A percentile compares a stretch with the other conserved stretches of the same genome.
phyloP scores from a whole-genome alignment of 2,329 filamentous ascomycete genomes.

The Fusarium devonianum region DNA sequence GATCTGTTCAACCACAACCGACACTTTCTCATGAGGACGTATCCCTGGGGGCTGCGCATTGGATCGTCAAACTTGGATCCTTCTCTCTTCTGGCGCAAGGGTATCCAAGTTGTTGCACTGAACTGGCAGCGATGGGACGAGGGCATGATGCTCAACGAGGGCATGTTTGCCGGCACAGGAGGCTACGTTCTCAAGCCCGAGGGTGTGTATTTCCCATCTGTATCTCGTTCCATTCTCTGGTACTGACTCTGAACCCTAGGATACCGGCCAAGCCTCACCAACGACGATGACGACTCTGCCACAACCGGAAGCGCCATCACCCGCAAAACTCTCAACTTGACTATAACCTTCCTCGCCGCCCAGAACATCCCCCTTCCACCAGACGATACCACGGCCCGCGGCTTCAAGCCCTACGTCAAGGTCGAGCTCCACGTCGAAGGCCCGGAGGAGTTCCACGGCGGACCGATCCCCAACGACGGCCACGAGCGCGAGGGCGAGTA shows the following conservation, averaged over 20 bases:
- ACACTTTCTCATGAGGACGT: conserved; percentile 83
- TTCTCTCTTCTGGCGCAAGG: conserved; percentile 83
- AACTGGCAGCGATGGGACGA: conserved; percentile 94
- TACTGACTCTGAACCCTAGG: conserved; percentile 36
- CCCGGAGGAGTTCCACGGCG: conserved; percentile 53
- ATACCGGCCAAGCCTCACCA: conserved; percentile 42
- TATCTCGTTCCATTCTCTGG: not conserved
- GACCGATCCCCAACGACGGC: conserved; percentile 49
- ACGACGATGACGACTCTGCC: conserved; percentile 32
- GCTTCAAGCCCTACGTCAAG: conserved; percentile 83
- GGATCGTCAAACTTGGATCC: conserved; percentile 88
- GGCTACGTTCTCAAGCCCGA: conserved; percentile 88
- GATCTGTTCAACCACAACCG: conserved; percentile 82
- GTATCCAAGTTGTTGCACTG: conserved; percentile 88
- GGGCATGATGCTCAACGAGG: conserved; percentile 95
- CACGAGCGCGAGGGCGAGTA: conserved; percentile 55
- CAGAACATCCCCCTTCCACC: conserved; percentile 75
- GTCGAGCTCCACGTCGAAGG: conserved; percentile 83
- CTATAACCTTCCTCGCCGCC: conserved; percentile 76
- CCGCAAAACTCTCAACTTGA: conserved; percentile 71
- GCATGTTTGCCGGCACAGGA: conserved; percentile 84
- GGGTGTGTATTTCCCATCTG: conserved; percentile 51
- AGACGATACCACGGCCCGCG: conserved; percentile 56
- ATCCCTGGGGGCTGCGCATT: conserved; percentile 83
- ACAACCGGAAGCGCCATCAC: conserved; percentile 46